Conservation (phyloP, 306 rosid species). For the Glycine latifolia region DNA sequence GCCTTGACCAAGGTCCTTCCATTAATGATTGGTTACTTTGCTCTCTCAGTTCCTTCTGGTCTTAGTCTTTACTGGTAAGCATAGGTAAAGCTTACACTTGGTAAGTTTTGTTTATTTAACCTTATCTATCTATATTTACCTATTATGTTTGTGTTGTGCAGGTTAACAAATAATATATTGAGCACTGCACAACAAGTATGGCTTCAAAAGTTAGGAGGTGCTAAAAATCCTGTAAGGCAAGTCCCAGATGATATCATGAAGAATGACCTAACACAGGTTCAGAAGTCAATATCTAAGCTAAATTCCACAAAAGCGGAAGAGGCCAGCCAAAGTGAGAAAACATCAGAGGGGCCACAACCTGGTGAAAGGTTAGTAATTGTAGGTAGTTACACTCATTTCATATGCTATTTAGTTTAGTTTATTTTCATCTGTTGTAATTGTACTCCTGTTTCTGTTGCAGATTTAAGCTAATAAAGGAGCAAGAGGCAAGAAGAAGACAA, state of each 20-base stretch:
- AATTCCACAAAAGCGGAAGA: slow-evolving; percentile 51
- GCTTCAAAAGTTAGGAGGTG: slow-evolving; percentile 97
- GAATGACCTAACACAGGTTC: slow-evolving; percentile 60
- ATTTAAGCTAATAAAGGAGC: slow-evolving; percentile 85
- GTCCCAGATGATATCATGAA: slow-evolving; percentile 52
- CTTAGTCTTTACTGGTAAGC: slow-evolving; percentile 97
- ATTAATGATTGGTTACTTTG: slow-evolving; percentile 91
- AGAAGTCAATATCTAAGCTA: slow-evolving; percentile 58
- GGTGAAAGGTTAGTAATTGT: slow-evolving; percentile 79
- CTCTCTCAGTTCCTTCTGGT: slow-evolving; percentile 99
- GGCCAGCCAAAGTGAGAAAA: slow-evolving; percentile 58
- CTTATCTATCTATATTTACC: slow-evolving; percentile 40
- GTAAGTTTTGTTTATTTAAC: slow-evolving; percentile 33
- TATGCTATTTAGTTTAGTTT: slow-evolving; percentile 19
- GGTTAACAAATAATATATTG: slow-evolving; percentile 94
- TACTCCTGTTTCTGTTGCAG: slow-evolving; percentile 53
- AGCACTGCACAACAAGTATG: slow-evolving; percentile 96
- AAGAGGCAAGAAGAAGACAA: slow-evolving; percentile 71
- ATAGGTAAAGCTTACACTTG: slow-evolving; percentile 33
- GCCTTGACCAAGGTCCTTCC: slow-evolving; percentile 84
- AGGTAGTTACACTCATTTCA: slow-evolving; percentile 7
- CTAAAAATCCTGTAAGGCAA: slow-evolving; percentile 64
- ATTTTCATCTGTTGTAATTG: slow-evolving; percentile 21
- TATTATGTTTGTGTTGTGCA: slow-evolving; percentile 48
- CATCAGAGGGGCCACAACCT: slow-evolving; percentile 62